phyloP scores from a whole-genome alignment of 2,329 filamentous ascomycete genomes.

The Aspergillus brunneoviolaceus region DNA sequence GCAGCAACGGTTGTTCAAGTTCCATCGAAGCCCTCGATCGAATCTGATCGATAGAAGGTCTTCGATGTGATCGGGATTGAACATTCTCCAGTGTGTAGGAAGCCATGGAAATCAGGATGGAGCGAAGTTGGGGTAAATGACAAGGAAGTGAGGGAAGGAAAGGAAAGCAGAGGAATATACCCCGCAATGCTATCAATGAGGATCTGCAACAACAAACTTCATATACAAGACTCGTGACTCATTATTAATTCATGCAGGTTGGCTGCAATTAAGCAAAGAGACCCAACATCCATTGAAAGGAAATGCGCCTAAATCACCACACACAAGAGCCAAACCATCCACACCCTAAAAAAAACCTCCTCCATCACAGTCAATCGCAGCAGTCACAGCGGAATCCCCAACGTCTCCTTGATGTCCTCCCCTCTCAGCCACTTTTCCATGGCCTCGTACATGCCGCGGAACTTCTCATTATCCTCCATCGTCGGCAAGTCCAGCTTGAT shows the following conservation, averaged over 20 bases:
- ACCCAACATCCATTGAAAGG: too few relatives aligned
- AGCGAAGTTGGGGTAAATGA: background rate
- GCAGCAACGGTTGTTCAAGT: conserved; percentile 35
- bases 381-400: background rate
- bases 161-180: background rate
- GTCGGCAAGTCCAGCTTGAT: conserved; percentile 7
- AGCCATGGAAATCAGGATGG: background rate
- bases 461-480: conserved; percentile 6
- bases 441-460: conserved; percentile 6
- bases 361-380: background rate
- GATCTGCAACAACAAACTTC: too few relatives aligned
- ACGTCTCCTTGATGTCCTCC: conserved; percentile 3
- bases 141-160: too few relatives aligned
- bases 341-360: too few relatives aligned
- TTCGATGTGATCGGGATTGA: background rate
- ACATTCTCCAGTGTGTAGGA: conserved; percentile 5
- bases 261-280: too few relatives aligned
- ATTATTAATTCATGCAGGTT: too few relatives aligned
- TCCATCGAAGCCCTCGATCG: conserved; percentile 9
- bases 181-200: background rate
- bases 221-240: too few relatives aligned
- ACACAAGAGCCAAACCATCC: too few relatives aligned
- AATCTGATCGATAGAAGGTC: background rate
- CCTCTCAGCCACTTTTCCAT: conserved; percentile 5
- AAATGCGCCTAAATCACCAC: too few relatives aligned